Conservation (phyloP, 2,329 filamentous ascomycete genomes). For the Aspergillus aculeatinus region DNA sequence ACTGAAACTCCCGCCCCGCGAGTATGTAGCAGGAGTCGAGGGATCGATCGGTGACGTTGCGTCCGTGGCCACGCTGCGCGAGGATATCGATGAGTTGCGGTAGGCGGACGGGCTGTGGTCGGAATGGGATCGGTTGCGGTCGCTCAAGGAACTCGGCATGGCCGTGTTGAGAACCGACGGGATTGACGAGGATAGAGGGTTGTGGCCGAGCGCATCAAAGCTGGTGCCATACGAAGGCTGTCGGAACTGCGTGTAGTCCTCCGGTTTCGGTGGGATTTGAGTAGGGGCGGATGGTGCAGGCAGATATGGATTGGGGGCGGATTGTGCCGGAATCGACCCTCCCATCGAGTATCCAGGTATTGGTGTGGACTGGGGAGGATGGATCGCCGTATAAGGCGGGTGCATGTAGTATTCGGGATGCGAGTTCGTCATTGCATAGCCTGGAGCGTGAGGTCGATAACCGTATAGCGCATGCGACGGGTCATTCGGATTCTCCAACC, state of each 20-base stretch:
- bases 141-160: constrained; percentile 33
- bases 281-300: constrained; percentile 31
- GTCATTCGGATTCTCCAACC: constrained; percentile 40
- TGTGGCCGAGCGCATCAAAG: constrained; percentile 38
- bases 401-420: constrained; percentile 41
- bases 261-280: constrained; percentile 34
- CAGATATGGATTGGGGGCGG: constrained; percentile 40
- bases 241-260: constrained; percentile 40
- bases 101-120: constrained; percentile 39
- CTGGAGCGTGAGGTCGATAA: constrained; percentile 40
- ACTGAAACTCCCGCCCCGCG: constrained; percentile 38
- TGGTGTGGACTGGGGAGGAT: constrained; percentile 34
- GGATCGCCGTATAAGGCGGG: constrained; percentile 33
- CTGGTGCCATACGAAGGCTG: constrained; percentile 31
- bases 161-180: constrained; percentile 32
- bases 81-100: constrained; percentile 42
- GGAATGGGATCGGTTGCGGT: constrained; percentile 39
- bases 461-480: constrained; percentile 41
- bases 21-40: constrained; percentile 37
- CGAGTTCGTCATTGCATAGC: constrained; percentile 37
- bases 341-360: constrained; percentile 38
- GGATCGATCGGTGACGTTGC: constrained; percentile 41
- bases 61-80: constrained; percentile 39
- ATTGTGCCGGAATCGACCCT: constrained; percentile 32
- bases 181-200: constrained; percentile 35